These are phyloP conservation scores for Xylaria scruposa DNA, from an alignment of 495 filamentous ascomycete species.

Conservation along the genomic window DNA sequence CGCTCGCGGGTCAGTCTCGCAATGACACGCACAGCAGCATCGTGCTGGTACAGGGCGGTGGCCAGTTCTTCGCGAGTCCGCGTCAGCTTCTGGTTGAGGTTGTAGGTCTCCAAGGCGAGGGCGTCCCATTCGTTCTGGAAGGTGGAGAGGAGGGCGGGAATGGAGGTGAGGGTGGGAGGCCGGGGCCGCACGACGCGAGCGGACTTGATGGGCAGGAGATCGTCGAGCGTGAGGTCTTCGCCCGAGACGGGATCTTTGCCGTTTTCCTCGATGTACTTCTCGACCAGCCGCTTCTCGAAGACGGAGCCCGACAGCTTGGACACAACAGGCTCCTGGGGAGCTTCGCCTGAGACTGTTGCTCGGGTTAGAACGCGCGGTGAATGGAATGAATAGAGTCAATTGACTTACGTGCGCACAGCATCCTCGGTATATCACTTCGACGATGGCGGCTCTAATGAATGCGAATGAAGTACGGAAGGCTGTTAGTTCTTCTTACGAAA, in stretches of 20 bases:
- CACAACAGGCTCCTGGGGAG: conserved; percentile 91
- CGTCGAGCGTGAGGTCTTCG: conserved; percentile 83
- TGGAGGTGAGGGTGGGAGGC: conserved; percentile 93
- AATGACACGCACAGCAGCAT: conserved; percentile 93
- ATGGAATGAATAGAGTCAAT: neutral
- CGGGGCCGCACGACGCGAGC: conserved; percentile 82
- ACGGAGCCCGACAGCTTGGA: conserved; percentile 83
- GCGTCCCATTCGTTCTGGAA: conserved; percentile 99
- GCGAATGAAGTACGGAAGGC: neutral
- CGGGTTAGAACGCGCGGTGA: conserved; percentile 20
- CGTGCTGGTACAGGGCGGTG: conserved; percentile 92
- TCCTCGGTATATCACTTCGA: conserved; percentile 20
- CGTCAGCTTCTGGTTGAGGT: conserved; percentile 82
- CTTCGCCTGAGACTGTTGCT: conserved; percentile 87
- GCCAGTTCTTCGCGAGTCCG: conserved; percentile 93
- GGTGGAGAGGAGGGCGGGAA: conserved; percentile 92
- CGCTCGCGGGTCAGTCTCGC: conserved; percentile 85
- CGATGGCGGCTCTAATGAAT: neutral
- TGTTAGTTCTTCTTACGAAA: neutral
- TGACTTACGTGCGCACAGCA: conserved; percentile 42
- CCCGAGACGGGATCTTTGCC: conserved; percentile 92
- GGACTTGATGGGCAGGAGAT: conserved; percentile 86
- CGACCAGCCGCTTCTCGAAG: conserved; percentile 93
- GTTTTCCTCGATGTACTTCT: conserved; percentile 92
- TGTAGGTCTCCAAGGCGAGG: conserved; percentile 86